Conservation (phyloP, 1,139 yeast species). For the Magnusiomyces tetraspermus region DNA sequence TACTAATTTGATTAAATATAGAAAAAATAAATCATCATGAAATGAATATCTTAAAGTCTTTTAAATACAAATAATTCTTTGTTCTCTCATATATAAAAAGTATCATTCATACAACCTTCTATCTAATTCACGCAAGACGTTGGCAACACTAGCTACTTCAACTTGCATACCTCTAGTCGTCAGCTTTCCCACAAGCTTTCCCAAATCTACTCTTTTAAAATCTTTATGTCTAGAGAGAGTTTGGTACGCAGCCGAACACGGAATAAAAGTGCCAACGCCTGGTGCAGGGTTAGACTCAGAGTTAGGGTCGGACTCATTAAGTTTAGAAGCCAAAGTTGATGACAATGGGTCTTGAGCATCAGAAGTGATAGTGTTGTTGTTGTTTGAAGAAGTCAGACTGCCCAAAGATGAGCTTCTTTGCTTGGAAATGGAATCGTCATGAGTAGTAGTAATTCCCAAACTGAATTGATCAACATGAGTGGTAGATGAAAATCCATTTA, state of each 20-base stretch:
- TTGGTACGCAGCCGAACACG: conserved; percentile 82
- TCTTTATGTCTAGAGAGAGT: conserved; percentile 74
- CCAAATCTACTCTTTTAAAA: conserved; percentile 62
- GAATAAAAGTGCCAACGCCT: conserved; percentile 48
- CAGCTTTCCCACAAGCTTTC: conserved; percentile 62
- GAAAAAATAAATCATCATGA: too few relatives aligned
- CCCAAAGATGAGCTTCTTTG: too few relatives aligned
- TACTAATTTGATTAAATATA: too few relatives aligned
- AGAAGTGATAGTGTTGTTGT: not conserved
- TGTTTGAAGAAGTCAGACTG: too few relatives aligned
- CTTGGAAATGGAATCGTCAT: not conserved
- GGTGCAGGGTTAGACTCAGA: not conserved
- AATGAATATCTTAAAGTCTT: too few relatives aligned
- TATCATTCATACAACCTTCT: conserved; percentile 41
- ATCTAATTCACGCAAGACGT: conserved; percentile 70
- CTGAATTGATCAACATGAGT: not conserved
- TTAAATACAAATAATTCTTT: too few relatives aligned
- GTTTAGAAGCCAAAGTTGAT: not conserved
- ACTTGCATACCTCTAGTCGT: conserved; percentile 82
- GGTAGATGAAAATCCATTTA: not conserved
- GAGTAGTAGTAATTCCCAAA: not conserved
- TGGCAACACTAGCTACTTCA: conserved; percentile 79
- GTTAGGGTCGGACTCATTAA: not conserved
- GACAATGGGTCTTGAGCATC: too few relatives aligned
- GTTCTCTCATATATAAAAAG: too few relatives aligned